These are phyloP conservation scores for Cyberlindnera mycetangii DNA, from an alignment of 805 yeast genomes.

Conservation along the genomic window DNA sequence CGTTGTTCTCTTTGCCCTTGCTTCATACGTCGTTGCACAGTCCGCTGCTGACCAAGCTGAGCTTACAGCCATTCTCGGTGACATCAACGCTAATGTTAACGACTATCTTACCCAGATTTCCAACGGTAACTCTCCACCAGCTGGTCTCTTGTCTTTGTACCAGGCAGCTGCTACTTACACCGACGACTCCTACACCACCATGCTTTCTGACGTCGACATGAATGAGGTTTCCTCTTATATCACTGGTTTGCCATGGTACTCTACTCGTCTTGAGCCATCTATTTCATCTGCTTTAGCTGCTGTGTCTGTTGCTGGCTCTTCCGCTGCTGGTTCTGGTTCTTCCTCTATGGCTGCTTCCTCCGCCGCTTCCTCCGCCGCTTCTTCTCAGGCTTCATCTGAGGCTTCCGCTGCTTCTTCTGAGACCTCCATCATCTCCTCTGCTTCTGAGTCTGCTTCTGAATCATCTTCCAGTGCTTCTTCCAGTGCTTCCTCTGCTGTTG, in stretches of 20 bases:
- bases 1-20: constrained; percentile 7
- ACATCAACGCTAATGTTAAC: constrained; percentile 15
- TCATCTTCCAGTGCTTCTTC: constrained; percentile 2
- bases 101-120: constrained; percentile 21
- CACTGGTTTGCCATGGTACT: constrained; percentile 33
- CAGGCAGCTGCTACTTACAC: constrained; percentile 29
- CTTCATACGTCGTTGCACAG: constrained; percentile 7
- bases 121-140: constrained; percentile 27
- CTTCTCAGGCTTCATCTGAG: constrained; percentile 2
- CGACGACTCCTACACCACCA: constrained; percentile 33
- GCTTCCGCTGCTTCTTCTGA: constrained; percentile 12
- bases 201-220: constrained; percentile 27
- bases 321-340: constrained; percentile 8
- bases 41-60: constrained; percentile 7
- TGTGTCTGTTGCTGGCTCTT: constrained; percentile 9
- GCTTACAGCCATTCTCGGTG: constrained; percentile 13
- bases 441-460: constrained; percentile 6
- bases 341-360: constrained; percentile 13
- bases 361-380: constrained; percentile 1
- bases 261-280: constrained; percentile 17
- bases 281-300: constrained; percentile 17
- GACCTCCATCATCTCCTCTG: constrained; percentile 4
- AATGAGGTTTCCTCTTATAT: constrained; percentile 26
- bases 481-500: constrained; percentile 1
- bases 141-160: constrained; percentile 29